Evolutionary conservation across 2,329 filamentous ascomycete species (phyloP).

Genomic region (Erysiphe pisi): DNA sequence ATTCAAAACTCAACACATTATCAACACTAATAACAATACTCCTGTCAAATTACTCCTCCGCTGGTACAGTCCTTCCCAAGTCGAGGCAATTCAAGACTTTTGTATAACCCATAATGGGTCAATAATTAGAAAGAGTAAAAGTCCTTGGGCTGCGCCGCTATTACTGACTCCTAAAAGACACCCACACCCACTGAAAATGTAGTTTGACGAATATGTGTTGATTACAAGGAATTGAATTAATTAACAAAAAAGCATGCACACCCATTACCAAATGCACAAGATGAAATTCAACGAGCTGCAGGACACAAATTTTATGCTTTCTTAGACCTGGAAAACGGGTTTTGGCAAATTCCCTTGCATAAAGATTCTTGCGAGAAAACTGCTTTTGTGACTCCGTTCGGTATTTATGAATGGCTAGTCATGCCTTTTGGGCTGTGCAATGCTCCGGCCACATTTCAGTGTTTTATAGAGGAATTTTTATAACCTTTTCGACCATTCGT

Average conservation of each 20-base stretch:
- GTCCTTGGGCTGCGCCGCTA: not conserved
- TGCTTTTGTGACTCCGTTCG: not conserved
- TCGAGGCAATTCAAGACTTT: conserved; percentile 19
- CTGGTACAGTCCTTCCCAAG: conserved; percentile 1
- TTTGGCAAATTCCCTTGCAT: conserved; percentile 5
- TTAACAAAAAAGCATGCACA: conserved; percentile 21
- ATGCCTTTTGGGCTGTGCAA: conserved; percentile 29
- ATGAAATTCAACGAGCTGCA: conserved; percentile 24
- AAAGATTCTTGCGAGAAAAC: not conserved
- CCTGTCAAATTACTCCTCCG: not conserved
- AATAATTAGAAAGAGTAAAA: not conserved
- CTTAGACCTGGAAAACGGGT: not conserved
- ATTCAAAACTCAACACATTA: not conserved
- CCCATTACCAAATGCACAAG: not conserved
- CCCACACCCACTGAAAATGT: not conserved
- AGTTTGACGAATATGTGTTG: conserved; percentile 10
- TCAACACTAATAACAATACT: not conserved
- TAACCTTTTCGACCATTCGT: not conserved
- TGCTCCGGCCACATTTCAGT: conserved; percentile 26
- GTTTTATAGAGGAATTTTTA: not conserved
- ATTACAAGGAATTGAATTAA: not conserved
- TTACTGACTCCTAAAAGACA: not conserved
- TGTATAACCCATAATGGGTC: not conserved
- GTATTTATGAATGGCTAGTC: conserved; percentile 26
- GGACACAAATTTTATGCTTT: conserved; percentile 13